Base-by-base conservation (phyloP, 1,139 yeast species). In the Hansenula anomala region DNA sequence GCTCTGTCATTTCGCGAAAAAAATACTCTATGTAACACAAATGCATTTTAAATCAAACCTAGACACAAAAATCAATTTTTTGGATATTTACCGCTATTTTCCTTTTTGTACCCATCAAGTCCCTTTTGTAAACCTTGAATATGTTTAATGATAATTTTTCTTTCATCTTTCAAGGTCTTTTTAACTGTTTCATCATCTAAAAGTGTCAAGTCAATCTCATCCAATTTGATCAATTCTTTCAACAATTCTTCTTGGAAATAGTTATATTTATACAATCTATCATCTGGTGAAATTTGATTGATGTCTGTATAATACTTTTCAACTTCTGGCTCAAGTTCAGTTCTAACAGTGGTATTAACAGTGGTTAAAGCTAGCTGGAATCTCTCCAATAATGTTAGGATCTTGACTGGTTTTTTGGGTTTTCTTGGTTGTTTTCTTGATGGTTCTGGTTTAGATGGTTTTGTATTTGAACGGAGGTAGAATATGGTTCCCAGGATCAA, bases 221-320 rank as follows among this genome's bases (percentile, higher is more conserved):
- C 94, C 43, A 84, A 65, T 43, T 72, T 75, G 69, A 84, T 69
- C 49, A 82, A 60, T 48, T 81, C 71, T 55, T 83, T 82, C 56
- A 83, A 65, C 37, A 83, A 63, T 71, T 74, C 73, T 55, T 84
- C 94, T 47, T 78, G 81, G 55, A 70, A 78, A 55, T 68, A 83
- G 38, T 75, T 72, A 49, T 68, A 73, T 53, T 73, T 72, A 56
- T 75, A 81, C 34, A 18, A 14, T 18, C 30, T 36, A 26, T 52
- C 53, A 3, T 51, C 54, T 2, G 10, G 16, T 18, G 38, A 41
- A 14, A 41, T 19, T 2, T 29, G 18, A 4, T 28, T 36, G 2
- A 22, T 30, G 11, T 23, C 26, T 13, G 26, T 24, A 9, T 22
- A 30, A 23, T 30, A 36, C 10, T 6, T 6, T 3, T 36, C 19